A percentile compares a stretch with the other conserved stretches of the same genome.
phyloP scores from a whole-genome alignment of 106 monocot species.

The Posidonia australis region DNA sequence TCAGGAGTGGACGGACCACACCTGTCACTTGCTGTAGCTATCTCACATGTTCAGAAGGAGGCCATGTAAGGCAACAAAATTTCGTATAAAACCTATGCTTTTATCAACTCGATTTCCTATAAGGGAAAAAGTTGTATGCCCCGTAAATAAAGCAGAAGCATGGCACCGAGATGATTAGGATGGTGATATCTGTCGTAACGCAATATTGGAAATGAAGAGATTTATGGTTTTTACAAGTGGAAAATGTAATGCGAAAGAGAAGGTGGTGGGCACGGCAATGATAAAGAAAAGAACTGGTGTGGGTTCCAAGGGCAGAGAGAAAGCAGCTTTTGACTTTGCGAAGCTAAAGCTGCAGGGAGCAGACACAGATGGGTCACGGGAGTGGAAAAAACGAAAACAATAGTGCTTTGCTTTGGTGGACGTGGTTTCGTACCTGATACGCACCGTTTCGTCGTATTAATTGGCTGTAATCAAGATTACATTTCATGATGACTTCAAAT shows the following conservation, averaged over 20 bases:
- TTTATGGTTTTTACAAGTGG: no score
- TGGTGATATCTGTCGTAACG: no score
- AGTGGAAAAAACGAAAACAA: not conserved
- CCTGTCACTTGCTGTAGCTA: no score
- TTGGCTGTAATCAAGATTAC: not conserved
- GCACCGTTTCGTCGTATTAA: slow-evolving; percentile 1
- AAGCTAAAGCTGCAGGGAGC: not conserved
- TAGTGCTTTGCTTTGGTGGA: not conserved
- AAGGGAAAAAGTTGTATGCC: no score
- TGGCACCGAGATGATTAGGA: no score
- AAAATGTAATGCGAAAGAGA: not conserved
- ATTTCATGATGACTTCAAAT: not conserved
- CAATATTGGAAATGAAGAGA: no score
- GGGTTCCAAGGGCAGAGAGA: not conserved
- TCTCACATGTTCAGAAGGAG: no score
- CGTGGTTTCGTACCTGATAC: not conserved
- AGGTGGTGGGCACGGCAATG: not conserved
- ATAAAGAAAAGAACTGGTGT: not conserved
- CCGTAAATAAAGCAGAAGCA: no score
- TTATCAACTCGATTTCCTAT: no score
- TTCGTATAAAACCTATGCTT: no score
- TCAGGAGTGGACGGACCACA: no score
- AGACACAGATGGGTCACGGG: slow-evolving; percentile 1
- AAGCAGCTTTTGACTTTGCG: slow-evolving; percentile 5
- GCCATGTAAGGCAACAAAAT: no score